Evolutionary conservation across 2,329 filamentous ascomycete species (phyloP).

Genomic region (Penicillium verrucosum): DNA sequence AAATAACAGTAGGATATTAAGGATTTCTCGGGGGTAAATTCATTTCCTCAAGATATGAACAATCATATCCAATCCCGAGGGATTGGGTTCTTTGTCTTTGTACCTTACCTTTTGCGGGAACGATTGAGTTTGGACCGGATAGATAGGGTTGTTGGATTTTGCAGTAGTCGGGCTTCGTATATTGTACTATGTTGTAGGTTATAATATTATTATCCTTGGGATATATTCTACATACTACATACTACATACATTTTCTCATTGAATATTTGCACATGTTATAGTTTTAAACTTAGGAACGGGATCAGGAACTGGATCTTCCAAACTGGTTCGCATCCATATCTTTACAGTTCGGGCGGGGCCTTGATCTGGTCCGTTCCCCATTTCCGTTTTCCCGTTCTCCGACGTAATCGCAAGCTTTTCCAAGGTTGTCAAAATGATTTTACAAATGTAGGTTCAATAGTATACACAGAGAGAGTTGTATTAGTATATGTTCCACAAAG

Average conservation of each 20-base stretch:
- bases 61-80: background rate
- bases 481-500: background rate
- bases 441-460: background rate
- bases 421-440: background rate
- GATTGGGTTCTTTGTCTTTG: background rate
- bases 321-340: background rate
- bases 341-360: background rate
- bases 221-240: background rate
- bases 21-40: background rate
- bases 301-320: background rate
- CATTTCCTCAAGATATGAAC: background rate
- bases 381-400: background rate
- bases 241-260: too few species aligned
- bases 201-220: background rate
- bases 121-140: conserved; percentile 7
- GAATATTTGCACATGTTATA: background rate
- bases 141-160: conserved; percentile 3
- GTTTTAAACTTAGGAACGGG: background rate
- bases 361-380: background rate
- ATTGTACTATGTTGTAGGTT: background rate
- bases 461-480: background rate
- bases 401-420: background rate
- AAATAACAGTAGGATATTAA: background rate
- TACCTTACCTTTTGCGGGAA: background rate
- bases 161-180: background rate